Evolutionary conservation across 345 rosid genomes (phyloP).

Genomic region (Sisymbrium altissimum): DNA sequence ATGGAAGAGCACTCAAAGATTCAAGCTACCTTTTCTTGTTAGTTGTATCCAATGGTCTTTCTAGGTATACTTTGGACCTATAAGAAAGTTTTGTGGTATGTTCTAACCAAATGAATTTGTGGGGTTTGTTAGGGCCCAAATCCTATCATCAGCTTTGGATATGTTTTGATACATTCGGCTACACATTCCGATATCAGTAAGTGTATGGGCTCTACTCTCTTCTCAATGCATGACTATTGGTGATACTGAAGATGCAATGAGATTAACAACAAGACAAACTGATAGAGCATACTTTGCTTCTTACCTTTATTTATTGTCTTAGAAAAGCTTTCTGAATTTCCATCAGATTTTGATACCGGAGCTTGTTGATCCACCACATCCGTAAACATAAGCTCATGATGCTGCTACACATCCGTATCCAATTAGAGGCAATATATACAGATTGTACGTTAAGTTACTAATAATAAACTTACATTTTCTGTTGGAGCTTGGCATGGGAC

Average conservation of each 20-base stretch:
- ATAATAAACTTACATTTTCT: conserved; percentile 46
- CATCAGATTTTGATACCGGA: neutral
- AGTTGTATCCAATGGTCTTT: too few species aligned
- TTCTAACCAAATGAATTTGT: too few species aligned
- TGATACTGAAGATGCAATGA: neutral
- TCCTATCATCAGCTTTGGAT: neutral
- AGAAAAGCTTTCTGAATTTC: neutral
- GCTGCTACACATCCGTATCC: conserved; percentile 28
- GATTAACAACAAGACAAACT: neutral
- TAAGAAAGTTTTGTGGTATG: too few species aligned
- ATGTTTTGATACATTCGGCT: neutral
- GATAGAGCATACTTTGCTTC: neutral
- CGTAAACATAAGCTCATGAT: conserved; percentile 24
- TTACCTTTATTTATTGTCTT: conserved; percentile 10
- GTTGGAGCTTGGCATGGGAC: conserved; percentile 29
- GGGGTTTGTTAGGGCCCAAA: too few species aligned
- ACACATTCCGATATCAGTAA: neutral
- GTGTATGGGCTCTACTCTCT: neutral
- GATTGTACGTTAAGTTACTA: conserved; percentile 1
- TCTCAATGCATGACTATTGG: neutral
- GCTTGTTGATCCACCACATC: conserved; percentile 36
- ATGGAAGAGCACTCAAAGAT: too few species aligned
- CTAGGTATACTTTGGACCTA: neutral
- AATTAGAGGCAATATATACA: neutral
- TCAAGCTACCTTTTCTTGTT: too few species aligned